These are phyloP conservation scores for Coriolopsis trogii DNA, from an alignment of 1,284 basidiomycete species.

Conservation along the genomic window DNA sequence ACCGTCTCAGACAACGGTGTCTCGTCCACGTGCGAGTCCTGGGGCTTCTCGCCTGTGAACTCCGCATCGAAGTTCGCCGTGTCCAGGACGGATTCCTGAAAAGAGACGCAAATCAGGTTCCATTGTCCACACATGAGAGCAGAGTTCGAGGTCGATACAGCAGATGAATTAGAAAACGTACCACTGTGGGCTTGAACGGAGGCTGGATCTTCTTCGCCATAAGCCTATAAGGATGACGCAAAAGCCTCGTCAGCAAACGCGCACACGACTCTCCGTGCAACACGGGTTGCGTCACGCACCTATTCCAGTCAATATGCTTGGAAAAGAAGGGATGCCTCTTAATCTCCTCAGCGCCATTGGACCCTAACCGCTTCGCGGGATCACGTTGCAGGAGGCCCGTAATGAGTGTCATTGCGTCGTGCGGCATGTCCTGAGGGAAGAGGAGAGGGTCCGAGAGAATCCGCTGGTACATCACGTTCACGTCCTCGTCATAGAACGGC, in stretches of 20 bases:
- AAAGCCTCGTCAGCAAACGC: slow-evolving; percentile 4
- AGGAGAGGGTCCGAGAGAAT: slow-evolving; percentile 93
- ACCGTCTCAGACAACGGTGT: slow-evolving; percentile 92
- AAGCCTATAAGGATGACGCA: slow-evolving; percentile 48
- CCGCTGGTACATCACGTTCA: slow-evolving; percentile 97
- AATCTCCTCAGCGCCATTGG: slow-evolving; percentile 95
- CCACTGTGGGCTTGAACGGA: slow-evolving; percentile 97
- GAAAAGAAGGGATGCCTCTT: slow-evolving; percentile 96
- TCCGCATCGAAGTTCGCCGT: slow-evolving; percentile 94
- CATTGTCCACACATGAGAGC: not conserved
- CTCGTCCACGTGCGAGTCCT: slow-evolving; percentile 93
- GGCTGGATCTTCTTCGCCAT: slow-evolving; percentile 96
- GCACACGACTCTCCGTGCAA: not conserved
- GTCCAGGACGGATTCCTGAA: slow-evolving; percentile 77
- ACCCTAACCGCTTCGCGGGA: slow-evolving; percentile 83
- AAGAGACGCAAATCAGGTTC: no score
- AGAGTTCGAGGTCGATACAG: not conserved
- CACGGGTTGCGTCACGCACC: slow-evolving; percentile 39
- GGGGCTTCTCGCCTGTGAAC: slow-evolving; percentile 91
- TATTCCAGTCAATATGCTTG: slow-evolving; percentile 91
- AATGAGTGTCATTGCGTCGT: slow-evolving; percentile 90
- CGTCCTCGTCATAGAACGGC: slow-evolving; percentile 98
- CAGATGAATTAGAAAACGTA: slow-evolving; percentile 40
- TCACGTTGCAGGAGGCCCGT: slow-evolving; percentile 89
- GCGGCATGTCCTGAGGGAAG: slow-evolving; percentile 90